phyloP scores from a whole-genome alignment of 163 green algal genomes.

The Scenedesmus sp. region DNA sequence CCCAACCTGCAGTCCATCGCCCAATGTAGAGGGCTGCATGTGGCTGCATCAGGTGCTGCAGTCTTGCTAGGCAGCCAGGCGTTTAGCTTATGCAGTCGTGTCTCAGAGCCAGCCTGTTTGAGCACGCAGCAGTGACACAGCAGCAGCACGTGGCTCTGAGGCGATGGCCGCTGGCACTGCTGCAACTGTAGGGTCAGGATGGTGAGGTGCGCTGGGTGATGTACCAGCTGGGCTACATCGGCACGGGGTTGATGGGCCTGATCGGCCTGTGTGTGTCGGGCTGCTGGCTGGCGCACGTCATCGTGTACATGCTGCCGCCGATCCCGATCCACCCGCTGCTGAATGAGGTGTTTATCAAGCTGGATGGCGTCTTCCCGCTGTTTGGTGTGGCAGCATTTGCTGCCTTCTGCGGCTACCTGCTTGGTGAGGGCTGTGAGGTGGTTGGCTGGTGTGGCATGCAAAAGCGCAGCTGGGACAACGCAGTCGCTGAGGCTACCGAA shows the following conservation, averaged over 20 bases:
- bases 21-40: too few relatives aligned
- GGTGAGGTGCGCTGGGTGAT: constrained; percentile 91
- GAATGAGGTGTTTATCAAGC: constrained; percentile 84
- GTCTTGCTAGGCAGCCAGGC: neutral
- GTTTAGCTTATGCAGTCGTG: neutral
- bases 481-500: too few relatives aligned
- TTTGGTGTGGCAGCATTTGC: constrained; percentile 94
- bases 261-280: constrained; percentile 81
- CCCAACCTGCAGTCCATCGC: neutral
- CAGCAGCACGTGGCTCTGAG: neutral
- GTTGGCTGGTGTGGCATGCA: neutral
- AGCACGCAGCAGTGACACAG: neutral
- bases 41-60: neutral
- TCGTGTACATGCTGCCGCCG: constrained; percentile 93
- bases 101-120: neutral
- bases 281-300: constrained; percentile 93
- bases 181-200: constrained; percentile 88
- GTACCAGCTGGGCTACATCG: constrained; percentile 91
- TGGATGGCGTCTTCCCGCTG: constrained; percentile 88
- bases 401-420: constrained; percentile 97
- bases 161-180: neutral
- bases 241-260: constrained; percentile 86
- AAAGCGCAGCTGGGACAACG: neutral
- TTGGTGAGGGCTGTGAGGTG: constrained; percentile 61
- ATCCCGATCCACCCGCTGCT: constrained; percentile 91